phyloP scores from a whole-genome alignment of 1,284 basidiomycete species.

The Psilocybe mexicana region DNA sequence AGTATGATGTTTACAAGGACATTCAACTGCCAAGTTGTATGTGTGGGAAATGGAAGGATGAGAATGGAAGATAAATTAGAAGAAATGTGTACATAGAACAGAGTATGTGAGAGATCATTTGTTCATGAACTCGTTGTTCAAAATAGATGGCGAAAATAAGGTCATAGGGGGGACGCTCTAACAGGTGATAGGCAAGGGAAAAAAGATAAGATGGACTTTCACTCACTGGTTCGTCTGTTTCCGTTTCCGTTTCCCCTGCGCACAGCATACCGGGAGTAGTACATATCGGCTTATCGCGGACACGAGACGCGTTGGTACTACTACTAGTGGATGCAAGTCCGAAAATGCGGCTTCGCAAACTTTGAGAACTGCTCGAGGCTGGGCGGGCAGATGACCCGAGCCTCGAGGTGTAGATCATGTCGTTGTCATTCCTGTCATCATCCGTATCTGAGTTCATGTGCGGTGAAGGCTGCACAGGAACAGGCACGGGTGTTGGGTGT shows the following conservation, averaged over 20 bases:
- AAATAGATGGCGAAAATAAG: not conserved
- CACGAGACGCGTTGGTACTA: slow-evolving; percentile 7
- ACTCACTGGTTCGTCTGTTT: slow-evolving; percentile 72
- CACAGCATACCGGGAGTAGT: slow-evolving; percentile 60
- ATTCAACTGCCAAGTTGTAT: not conserved
- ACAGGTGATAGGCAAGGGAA: not conserved
- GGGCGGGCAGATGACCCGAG: slow-evolving; percentile 10
- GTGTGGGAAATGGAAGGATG: not conserved
- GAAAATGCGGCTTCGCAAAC: slow-evolving; percentile 36
- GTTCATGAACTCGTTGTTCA: not conserved
- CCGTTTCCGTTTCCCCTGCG: slow-evolving; percentile 77
- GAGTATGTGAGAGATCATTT: not conserved
- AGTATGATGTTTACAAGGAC: not conserved
- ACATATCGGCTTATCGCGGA: slow-evolving; percentile 50
- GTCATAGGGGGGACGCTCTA: slow-evolving; percentile 4
- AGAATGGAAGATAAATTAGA: not conserved
- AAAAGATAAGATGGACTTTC: not conserved
- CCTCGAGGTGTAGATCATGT: slow-evolving; percentile 28
- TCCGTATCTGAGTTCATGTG: slow-evolving; percentile 27
- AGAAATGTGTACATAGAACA: not conserved
- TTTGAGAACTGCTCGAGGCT: slow-evolving; percentile 20
- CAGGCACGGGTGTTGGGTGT: not conserved
- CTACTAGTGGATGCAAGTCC: slow-evolving; percentile 24
- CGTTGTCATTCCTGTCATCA: slow-evolving; percentile 26
- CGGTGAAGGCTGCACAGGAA: not conserved